These are phyloP conservation scores for Bacidia rubella DNA, from an alignment of 495 filamentous ascomycete species.

Conservation along the genomic window DNA sequence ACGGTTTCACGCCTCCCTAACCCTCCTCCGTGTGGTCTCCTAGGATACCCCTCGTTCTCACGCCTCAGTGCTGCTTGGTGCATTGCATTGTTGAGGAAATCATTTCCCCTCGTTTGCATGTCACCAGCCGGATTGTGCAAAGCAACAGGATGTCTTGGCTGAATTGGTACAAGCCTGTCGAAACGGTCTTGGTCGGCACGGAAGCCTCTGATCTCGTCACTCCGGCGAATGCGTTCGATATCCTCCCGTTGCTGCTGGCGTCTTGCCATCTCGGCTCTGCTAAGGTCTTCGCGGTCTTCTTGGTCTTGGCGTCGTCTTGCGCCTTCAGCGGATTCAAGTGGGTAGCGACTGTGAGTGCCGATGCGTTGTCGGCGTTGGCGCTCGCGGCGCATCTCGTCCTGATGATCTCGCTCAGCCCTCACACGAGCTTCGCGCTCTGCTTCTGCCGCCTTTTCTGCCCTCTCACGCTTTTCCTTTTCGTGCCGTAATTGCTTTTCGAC, in stretches of 20 bases:
- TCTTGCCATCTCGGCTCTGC: not conserved
- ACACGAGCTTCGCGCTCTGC: constrained; percentile 9
- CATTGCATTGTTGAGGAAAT: not conserved
- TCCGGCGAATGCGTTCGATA: not conserved
- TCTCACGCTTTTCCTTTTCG: not conserved
- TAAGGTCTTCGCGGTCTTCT: not conserved
- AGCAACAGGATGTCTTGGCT: not conserved
- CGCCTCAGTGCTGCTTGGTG: not conserved
- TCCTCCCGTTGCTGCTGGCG: not conserved
- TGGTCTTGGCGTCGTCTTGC: not conserved
- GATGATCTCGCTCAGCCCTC: constrained; percentile 2
- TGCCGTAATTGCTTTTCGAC: not conserved
- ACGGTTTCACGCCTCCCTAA: not conserved
- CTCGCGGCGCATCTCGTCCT: not conserved
- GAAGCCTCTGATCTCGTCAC: not conserved
- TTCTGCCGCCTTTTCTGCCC: not conserved
- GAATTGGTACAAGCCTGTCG: not conserved
- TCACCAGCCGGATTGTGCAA: not conserved
- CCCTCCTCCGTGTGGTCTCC: not conserved
- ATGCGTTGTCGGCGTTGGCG: not conserved
- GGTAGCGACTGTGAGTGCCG: not conserved
- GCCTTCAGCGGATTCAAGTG: not conserved
- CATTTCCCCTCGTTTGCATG: not conserved
- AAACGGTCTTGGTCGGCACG: not conserved
- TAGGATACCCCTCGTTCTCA: not conserved